Conservation (phyloP, 805 yeast species). For the Tetrapisispora namnaoensis region DNA sequence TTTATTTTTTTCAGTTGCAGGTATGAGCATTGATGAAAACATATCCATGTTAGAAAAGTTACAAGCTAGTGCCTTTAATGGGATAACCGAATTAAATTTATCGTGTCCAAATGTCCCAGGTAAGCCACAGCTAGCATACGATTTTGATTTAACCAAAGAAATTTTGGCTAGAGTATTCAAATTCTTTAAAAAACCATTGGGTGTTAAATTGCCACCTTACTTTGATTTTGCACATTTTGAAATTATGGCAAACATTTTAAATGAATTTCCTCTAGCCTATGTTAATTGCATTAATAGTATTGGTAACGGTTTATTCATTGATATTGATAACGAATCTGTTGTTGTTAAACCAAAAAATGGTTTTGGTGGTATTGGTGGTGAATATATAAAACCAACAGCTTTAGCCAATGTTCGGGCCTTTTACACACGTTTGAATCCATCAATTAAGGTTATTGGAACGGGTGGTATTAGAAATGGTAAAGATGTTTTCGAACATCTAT, state of each 20-base stretch:
- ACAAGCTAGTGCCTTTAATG: slow-evolving; percentile 22
- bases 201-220: slow-evolving; percentile 26
- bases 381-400: slow-evolving; percentile 27
- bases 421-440: slow-evolving; percentile 23
- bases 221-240: slow-evolving; percentile 29
- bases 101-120: slow-evolving; percentile 31
- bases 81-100: slow-evolving; percentile 23
- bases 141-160: slow-evolving; percentile 21
- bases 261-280: slow-evolving; percentile 21
- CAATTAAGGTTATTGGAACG: slow-evolving; percentile 24
- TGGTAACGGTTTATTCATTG: slow-evolving; percentile 26
- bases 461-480: slow-evolving; percentile 26
- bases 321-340: slow-evolving; percentile 22
- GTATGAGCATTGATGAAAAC: slow-evolving; percentile 25
- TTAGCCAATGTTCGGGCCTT: slow-evolving; percentile 28
- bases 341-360: slow-evolving; percentile 27
- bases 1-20: slow-evolving; percentile 24
- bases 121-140: slow-evolving; percentile 28
- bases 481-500: slow-evolving; percentile 26
- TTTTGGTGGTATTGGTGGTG: slow-evolving; percentile 29
- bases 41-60: slow-evolving; percentile 14
- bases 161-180: slow-evolving; percentile 18
- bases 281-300: slow-evolving; percentile 26
- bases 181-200: slow-evolving; percentile 25
- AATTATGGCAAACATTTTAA: slow-evolving; percentile 20